Base-by-base conservation (phyloP, 352 stramenopile genomes). In the Globisporangium orthogonon region DNA sequence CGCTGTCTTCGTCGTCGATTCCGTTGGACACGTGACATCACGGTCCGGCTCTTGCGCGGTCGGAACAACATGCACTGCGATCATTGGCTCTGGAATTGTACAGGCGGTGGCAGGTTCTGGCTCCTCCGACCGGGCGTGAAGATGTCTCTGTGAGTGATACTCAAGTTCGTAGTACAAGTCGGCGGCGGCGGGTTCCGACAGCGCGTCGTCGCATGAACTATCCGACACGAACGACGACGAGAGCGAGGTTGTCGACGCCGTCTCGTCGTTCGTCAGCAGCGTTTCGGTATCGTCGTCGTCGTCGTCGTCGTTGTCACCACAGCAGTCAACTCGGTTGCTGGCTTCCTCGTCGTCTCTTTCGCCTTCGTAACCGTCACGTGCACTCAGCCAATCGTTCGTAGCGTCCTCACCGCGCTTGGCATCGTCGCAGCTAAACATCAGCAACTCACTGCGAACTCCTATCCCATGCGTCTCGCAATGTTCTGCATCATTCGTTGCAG, bases 221-320 rank as follows among this genome's bases (percentile, higher is more conserved):
- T 64, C 52, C 3, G 51, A 59, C 45, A 47, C 45, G 18, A 59
- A 60, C 29, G 58, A 64, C 58, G 52, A 60, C 52, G 52, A 55
- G 51, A 59, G 58, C 52, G 58, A 64, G 39, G 46, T 18, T 37
- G 60, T 60, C 29, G 58, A 64, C 52, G 45, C 58, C 6, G 58
- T 64, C 17, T 64, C 58, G 37, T 60, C 58, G 46, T 53, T 60
- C 14, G 58, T 64, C 52, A 53, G 55, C 15, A 56, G 37, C 1
- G 37, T 17, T 23, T 54, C 52, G 39, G 58, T 37, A 7, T 56
- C 48, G 13, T 61, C 48, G 3, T 58, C 53, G 17, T 53, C 40
- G 43, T 48, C 43, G 10, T 13, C 35, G 3, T 13, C 35, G 11
- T 43, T 14, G 11, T 6, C 37, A 13, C 11, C 37, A 13, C 10